A percentile compares a stretch with the other conserved stretches of the same genome.
phyloP scores from a whole-genome alignment of 768 basidiomycete genomes.

The Dioszegia crocea region DNA sequence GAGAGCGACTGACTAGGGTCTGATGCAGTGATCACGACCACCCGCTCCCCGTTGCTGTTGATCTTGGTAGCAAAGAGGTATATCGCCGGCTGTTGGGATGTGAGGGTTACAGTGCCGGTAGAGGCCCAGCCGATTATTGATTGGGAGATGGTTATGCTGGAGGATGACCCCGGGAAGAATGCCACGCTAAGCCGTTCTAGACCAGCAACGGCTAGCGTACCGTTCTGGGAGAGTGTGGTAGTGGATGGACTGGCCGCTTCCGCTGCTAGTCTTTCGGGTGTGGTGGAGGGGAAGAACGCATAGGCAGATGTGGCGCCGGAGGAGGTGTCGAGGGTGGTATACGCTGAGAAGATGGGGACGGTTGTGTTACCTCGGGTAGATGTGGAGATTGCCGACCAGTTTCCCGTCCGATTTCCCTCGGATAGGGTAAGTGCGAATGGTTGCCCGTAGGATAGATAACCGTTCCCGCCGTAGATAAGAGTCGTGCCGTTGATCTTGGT shows the following conservation, averaged over 20 bases:
- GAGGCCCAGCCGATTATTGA: slow-evolving; percentile 10
- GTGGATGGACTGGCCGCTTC: slow-evolving; percentile 10
- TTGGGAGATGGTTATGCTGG: slow-evolving; percentile 47
- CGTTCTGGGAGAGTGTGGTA: background rate
- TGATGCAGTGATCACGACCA: slow-evolving; percentile 57
- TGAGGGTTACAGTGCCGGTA: background rate
- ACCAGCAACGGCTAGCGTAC: slow-evolving; percentile 48
- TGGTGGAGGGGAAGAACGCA: slow-evolving; percentile 58
- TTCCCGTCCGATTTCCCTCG: slow-evolving; percentile 57
- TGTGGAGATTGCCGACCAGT: slow-evolving; percentile 63
- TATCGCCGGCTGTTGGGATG: slow-evolving; percentile 34
- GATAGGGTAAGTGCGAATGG: slow-evolving; percentile 49
- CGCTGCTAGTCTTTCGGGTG: slow-evolving; percentile 21
- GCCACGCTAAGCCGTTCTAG: slow-evolving; percentile 48
- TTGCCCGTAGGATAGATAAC: slow-evolving; percentile 56
- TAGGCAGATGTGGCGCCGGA: slow-evolving; percentile 56
- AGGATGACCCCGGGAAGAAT: slow-evolving; percentile 56
- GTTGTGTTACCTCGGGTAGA: slow-evolving; percentile 60
- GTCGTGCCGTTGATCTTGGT: slow-evolving; percentile 47
- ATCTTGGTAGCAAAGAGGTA: slow-evolving; percentile 53
- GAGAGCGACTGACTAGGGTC: slow-evolving; percentile 61
- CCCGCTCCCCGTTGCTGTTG: slow-evolving; percentile 53
- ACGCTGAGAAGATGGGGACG: slow-evolving; percentile 64
- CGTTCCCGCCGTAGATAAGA: slow-evolving; percentile 66
- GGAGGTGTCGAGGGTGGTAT: slow-evolving; percentile 51